Percentiles rank a stretch among this genome's conserved stretches.
These are phyloP conservation scores for Curvularia verruculosa DNA, from an alignment of 2,329 filamentous ascomycete genomes.

Conservation along the genomic window DNA sequence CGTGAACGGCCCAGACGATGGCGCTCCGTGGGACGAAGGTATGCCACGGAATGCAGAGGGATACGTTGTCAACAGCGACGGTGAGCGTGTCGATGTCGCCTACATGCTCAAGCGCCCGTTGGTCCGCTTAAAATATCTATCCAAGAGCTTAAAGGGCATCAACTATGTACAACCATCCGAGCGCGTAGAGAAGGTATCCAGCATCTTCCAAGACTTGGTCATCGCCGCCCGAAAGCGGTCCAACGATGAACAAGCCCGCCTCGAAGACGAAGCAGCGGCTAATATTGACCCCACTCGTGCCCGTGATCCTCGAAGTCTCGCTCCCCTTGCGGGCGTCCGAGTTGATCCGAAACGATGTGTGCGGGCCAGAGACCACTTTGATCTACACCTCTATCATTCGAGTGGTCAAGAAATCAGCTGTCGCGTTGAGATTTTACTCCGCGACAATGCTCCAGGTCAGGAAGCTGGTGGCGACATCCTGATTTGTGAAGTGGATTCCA, in stretches of 20 bases:
- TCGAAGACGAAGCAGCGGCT: conserved; percentile 85
- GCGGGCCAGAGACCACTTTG: conserved; percentile 87
- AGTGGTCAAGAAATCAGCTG: conserved; percentile 90
- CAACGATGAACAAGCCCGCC: conserved; percentile 73
- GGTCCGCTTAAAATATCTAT: conserved; percentile 84
- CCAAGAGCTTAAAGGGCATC: conserved; percentile 78
- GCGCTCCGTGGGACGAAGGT: conserved; percentile 60
- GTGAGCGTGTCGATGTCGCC: conserved; percentile 91
- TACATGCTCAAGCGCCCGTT: conserved; percentile 89
- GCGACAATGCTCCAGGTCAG: conserved; percentile 75
- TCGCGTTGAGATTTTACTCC: conserved; percentile 82
- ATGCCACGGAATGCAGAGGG: conserved; percentile 65
- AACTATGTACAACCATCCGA: conserved; percentile 61
- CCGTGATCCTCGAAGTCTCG: conserved; percentile 78
- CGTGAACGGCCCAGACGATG: conserved; percentile 53
- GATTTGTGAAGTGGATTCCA: conserved; percentile 84
- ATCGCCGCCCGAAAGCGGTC: conserved; percentile 75
- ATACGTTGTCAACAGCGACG: conserved; percentile 71
- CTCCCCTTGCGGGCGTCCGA: conserved; percentile 69
- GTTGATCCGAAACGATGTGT: conserved; percentile 84
- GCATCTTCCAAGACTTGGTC: conserved; percentile 74
- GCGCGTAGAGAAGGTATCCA: conserved; percentile 64
- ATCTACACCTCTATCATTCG: conserved; percentile 82
- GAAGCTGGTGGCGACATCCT: conserved; percentile 81
- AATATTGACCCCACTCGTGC: conserved; percentile 81